A percentile compares a stretch with the other conserved stretches of the same genome.
These are phyloP conservation scores for Emericellopsis cladophorae DNA, from an alignment of 2,329 filamentous ascomycete genomes.

Conservation along the genomic window DNA sequence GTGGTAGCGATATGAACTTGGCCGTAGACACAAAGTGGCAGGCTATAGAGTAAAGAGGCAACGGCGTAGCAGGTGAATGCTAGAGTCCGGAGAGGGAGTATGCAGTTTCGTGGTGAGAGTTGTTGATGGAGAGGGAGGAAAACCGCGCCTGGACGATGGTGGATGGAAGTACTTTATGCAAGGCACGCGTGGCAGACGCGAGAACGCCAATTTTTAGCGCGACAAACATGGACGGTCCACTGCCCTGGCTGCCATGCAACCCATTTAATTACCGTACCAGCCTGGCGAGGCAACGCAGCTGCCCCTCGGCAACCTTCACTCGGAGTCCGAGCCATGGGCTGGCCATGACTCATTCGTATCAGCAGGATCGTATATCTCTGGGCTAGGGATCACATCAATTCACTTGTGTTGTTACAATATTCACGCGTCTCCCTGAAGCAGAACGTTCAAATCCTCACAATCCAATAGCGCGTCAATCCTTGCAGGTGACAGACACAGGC, in stretches of 20 bases:
- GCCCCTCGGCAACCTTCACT: background rate
- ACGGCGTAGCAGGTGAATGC: too few species aligned
- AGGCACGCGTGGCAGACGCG: slow-evolving; percentile 7
- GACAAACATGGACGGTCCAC: slow-evolving; percentile 8
- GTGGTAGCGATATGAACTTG: background rate
- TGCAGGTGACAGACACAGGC: background rate
- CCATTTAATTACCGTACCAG: slow-evolving; percentile 5
- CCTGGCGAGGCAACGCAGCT: background rate
- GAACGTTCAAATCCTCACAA: background rate
- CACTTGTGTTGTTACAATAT: background rate
- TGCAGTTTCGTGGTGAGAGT: slow-evolving; percentile 2
- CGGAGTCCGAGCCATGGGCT: background rate
- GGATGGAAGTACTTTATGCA: slow-evolving; percentile 20
- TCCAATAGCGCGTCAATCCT: background rate
- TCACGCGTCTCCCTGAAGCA: background rate
- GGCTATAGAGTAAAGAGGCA: background rate
- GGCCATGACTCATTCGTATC: too few species aligned
- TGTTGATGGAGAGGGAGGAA: slow-evolving; percentile 6
- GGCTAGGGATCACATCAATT: background rate
- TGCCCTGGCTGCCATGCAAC: slow-evolving; percentile 6
- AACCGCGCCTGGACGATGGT: slow-evolving; percentile 9
- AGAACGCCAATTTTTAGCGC: slow-evolving; percentile 11
- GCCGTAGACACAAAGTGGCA: background rate
- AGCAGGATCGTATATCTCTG: too few species aligned
- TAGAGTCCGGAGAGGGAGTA: background rate